Conservation (phyloP, 2,329 filamentous ascomycete genomes). For the Fusarium irregulare region DNA sequence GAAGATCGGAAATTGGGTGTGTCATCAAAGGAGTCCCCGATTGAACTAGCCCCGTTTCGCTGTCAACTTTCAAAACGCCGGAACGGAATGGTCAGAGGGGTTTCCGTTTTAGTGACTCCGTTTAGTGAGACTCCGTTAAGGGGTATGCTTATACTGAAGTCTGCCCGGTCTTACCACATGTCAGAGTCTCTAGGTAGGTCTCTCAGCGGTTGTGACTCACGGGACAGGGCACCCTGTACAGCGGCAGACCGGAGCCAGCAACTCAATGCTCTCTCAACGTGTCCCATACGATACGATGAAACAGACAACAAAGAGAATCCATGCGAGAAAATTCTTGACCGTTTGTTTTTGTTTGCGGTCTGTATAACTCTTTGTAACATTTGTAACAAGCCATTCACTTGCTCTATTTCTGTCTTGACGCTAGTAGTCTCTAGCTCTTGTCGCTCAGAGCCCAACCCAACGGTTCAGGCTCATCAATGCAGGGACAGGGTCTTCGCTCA, state of each 20-base stretch:
- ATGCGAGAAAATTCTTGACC: neutral
- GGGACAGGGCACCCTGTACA: conserved; percentile 6
- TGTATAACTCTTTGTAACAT: neutral
- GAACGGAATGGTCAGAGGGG: conserved; percentile 12
- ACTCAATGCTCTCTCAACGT: conserved; percentile 8
- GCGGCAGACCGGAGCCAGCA: conserved; percentile 9
- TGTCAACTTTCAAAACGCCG: conserved; percentile 20
- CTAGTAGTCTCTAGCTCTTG: conserved; percentile 3
- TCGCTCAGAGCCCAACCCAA: conserved; percentile 39
- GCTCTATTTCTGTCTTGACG: conserved; percentile 19
- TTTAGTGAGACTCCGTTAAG: neutral
- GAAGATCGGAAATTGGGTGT: conserved; percentile 44
- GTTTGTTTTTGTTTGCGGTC: neutral
- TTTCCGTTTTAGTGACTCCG: conserved; percentile 18
- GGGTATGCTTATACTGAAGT: conserved; percentile 13
- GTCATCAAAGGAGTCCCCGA: conserved; percentile 45
- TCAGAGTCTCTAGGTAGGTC: neutral
- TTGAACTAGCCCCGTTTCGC: conserved; percentile 25
- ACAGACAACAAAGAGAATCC: conserved; percentile 19
- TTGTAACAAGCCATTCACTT: neutral
- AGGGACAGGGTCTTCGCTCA: conserved; percentile 34
- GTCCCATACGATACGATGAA: conserved; percentile 4
- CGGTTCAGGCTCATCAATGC: conserved; percentile 42
- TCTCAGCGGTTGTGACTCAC: conserved; percentile 19
- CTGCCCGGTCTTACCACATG: conserved; percentile 2